Evolutionary conservation across 495 filamentous ascomycete species (phyloP).

Genomic region (Penicillium simplicissimum): DNA sequence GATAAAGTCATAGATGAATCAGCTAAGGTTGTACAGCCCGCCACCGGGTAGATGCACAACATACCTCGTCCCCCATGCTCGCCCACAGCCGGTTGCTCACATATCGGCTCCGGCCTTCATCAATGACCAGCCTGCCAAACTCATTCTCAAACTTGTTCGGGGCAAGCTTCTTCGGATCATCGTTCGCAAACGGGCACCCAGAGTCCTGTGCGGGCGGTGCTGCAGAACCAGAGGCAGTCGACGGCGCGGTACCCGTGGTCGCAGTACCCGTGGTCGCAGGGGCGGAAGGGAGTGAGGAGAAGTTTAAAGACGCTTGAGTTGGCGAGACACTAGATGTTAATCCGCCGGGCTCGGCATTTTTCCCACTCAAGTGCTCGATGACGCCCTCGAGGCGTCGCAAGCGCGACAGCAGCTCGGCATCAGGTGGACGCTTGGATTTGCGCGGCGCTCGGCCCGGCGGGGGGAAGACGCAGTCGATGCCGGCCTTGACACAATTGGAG

Average conservation of each 20-base stretch:
- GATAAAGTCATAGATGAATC: constrained; percentile 8
- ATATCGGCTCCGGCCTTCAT: constrained; percentile 79
- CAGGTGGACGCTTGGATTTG: constrained; percentile 63
- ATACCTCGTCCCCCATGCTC: constrained; percentile 82
- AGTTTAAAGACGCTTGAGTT: background rate
- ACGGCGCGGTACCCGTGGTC: background rate
- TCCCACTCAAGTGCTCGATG: constrained; percentile 62
- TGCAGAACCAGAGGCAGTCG: constrained; percentile 5
- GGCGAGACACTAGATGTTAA: constrained; percentile 15
- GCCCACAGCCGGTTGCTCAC: constrained; percentile 89
- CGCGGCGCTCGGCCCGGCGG: constrained; percentile 78
- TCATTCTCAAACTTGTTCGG: constrained; percentile 56
- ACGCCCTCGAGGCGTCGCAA: constrained; percentile 79
- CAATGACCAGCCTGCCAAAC: constrained; percentile 81
- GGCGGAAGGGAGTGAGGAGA: background rate
- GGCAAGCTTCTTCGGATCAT: constrained; percentile 28
- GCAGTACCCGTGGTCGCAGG: constrained; percentile 6
- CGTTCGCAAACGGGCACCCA: constrained; percentile 33
- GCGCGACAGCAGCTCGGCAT: constrained; percentile 76
- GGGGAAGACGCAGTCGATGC: constrained; percentile 81
- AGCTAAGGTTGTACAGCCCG: background rate
- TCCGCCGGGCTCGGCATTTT: constrained; percentile 16
- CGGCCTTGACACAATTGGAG: constrained; percentile 77
- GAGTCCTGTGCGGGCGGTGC: constrained; percentile 10
- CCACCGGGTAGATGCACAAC: constrained; percentile 1